Evolutionary conservation across 441 rosid species (phyloP), one percentile per base, ranked within the genome.

Genomic region (Heliophila coronopifolia): DNA sequence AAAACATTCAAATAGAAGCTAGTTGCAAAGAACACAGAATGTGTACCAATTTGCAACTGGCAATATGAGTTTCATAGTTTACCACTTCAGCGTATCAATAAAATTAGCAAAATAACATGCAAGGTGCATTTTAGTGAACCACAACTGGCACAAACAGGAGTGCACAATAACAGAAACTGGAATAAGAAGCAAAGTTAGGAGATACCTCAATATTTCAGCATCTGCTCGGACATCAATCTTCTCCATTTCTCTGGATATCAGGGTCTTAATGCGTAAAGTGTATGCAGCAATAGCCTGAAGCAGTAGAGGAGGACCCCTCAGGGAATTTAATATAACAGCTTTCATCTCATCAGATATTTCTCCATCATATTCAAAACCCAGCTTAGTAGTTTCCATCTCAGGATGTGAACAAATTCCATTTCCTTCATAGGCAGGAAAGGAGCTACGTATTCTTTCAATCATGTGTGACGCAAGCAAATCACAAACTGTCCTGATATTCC

Each of bases 401-500:
- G 93, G 84, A 70, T 65, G 78, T 35, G 50, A 72, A 76, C 79
- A 95, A 58, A 90, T 76, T 54, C 96, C 94, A 68, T 51, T 65
- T 65, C 98, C 98, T 75, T 90, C 98, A 27, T 82, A 86, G 44
- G 96, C 94, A 51, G 98, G 98, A 65, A 90, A 90, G 24, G 84
- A 78, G 58, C 40, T 51, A 28, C 73, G 78, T 55, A 90, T 74
- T 67, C 69, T 84, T 56, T 84, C 86, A 23, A 82, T 61, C 79
- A 84, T 74, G 66, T 71, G 58, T 13, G 67, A 63, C 18, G 94
- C 87, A 68, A 86, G 88, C 63, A 73, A 72, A 62, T 90, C 98
- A 64, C 96, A 90, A 14, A 83, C 92, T 72, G 78, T 84, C 63
- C 90, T 74, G 23, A 90, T 75, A 73, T 84, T 75, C 60, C 80